Percentiles rank a stretch among this genome's conserved stretches.
phyloP scores from a whole-genome alignment of 768 basidiomycete species.

The Agrocybe chaxingu region DNA sequence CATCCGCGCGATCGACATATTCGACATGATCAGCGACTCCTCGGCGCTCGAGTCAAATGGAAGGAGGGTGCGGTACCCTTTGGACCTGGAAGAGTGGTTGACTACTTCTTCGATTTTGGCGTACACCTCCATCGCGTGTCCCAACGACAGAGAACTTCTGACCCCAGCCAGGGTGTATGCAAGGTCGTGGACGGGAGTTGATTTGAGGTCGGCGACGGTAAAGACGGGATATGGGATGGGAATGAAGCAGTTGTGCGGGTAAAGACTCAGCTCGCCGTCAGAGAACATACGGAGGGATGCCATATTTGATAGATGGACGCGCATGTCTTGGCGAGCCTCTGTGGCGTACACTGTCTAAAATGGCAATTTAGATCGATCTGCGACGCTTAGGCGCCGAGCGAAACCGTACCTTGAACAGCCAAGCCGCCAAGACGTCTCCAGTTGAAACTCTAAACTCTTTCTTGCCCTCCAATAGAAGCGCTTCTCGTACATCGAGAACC shows the following conservation, averaged over 20 bases:
- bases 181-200: constrained; percentile 23
- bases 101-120: background rate
- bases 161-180: constrained; percentile 9
- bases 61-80: constrained; percentile 16
- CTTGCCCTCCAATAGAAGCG: constrained; percentile 15
- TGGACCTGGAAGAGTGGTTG: constrained; percentile 4
- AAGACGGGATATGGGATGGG: constrained; percentile 36
- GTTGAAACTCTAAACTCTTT: constrained; percentile 20
- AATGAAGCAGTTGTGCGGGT: constrained; percentile 34
- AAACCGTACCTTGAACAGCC: constrained; percentile 31
- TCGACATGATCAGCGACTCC: constrained; percentile 32
- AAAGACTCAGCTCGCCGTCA: constrained; percentile 20
- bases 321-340: constrained; percentile 22
- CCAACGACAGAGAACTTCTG: constrained; percentile 14
- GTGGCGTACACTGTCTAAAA: constrained; percentile 28
- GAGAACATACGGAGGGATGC: constrained; percentile 29
- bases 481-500: constrained; percentile 23
- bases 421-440: constrained; percentile 37
- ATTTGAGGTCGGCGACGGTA: constrained; percentile 27
- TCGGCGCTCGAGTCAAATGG: constrained; percentile 27
- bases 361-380: background rate
- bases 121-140: constrained; percentile 26
- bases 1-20: constrained; percentile 34
- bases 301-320: constrained; percentile 31
- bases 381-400: background rate